Percentiles rank a stretch among this genome's conserved stretches.
Conservation (phyloP, 495 filamentous ascomycete species). For the Pseudomonodictys pantanalensis region DNA sequence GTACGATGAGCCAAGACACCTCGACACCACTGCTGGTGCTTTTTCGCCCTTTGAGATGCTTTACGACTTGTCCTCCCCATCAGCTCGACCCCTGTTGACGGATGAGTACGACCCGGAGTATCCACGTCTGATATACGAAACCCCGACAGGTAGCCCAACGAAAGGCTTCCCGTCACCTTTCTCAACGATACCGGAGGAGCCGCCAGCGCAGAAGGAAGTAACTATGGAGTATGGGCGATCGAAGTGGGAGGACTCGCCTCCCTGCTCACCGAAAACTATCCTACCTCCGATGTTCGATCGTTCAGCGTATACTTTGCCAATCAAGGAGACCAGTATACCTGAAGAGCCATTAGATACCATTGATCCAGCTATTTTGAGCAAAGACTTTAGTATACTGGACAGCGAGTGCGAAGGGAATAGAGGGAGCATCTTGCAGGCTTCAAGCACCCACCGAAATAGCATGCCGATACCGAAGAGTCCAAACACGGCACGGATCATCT, state of each 20-base stretch:
- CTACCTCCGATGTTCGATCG: slow-evolving; percentile 13
- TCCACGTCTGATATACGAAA: slow-evolving; percentile 8
- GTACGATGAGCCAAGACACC: not conserved
- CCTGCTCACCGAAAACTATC: slow-evolving; percentile 35
- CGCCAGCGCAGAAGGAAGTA: not conserved
- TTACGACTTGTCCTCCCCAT: not conserved
- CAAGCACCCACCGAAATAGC: not conserved
- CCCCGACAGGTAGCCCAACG: not conserved
- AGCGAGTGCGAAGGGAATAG: not conserved
- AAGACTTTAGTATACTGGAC: slow-evolving; percentile 9
- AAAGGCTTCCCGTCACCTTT: slow-evolving; percentile 21
- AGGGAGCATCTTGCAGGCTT: not conserved
- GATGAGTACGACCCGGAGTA: slow-evolving; percentile 18
- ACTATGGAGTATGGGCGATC: slow-evolving; percentile 11
- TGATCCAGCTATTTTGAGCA: slow-evolving; percentile 17
- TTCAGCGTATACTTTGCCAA: not conserved
- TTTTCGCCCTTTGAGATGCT: slow-evolving; percentile 15
- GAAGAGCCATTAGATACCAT: slow-evolving; percentile 19
- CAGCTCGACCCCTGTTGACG: not conserved
- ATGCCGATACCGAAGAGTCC: slow-evolving; percentile 8
- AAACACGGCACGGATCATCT: not conserved
- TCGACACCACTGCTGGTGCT: not conserved
- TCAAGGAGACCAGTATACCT: slow-evolving; percentile 3
- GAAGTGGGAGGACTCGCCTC: slow-evolving; percentile 33
- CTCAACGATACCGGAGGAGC: slow-evolving; percentile 18